Conservation (phyloP, 148 eudicot species). For the Camellia sinensis region DNA sequence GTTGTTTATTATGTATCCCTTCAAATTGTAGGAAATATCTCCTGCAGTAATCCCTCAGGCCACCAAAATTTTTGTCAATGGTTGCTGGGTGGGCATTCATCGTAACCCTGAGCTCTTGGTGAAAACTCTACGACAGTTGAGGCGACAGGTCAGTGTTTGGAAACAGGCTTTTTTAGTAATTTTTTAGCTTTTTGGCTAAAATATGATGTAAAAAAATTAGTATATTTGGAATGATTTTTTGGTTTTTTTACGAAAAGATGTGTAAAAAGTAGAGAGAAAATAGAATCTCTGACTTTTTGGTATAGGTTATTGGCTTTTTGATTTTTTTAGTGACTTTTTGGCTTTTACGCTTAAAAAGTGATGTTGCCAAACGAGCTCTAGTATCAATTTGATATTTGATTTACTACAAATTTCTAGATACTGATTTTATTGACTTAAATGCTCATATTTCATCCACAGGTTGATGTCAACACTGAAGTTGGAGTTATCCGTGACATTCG, state of each 20-base stretch:
- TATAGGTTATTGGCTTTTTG: no score
- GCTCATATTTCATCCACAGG: constrained; percentile 30
- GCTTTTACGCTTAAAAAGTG: no score
- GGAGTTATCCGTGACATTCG: constrained; percentile 87
- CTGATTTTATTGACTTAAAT: not conserved
- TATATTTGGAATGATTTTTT: no score
- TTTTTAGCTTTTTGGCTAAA: no score
- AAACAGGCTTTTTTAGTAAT: no score
- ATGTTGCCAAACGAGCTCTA: no score
- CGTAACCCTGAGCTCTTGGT: constrained; percentile 90
- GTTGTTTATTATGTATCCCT: not conserved
- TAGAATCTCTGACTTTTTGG: no score
- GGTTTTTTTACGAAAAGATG: no score
- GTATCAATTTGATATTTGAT: not conserved
- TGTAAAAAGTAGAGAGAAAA: no score
- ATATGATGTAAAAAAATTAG: no score
- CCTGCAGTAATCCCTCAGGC: constrained; percentile 92
- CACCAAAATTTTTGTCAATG: constrained; percentile 91
- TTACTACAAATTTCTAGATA: not conserved
- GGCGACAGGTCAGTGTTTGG: constrained; percentile 67
- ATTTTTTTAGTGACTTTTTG: no score
- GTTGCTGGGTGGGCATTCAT: constrained; percentile 96
- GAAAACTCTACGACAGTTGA: constrained; percentile 62
- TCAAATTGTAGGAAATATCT: constrained; percentile 61
- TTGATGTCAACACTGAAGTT: constrained; percentile 90